Base-by-base conservation (phyloP, 1,139 yeast species). In the Yamadazyma trypodendri region DNA sequence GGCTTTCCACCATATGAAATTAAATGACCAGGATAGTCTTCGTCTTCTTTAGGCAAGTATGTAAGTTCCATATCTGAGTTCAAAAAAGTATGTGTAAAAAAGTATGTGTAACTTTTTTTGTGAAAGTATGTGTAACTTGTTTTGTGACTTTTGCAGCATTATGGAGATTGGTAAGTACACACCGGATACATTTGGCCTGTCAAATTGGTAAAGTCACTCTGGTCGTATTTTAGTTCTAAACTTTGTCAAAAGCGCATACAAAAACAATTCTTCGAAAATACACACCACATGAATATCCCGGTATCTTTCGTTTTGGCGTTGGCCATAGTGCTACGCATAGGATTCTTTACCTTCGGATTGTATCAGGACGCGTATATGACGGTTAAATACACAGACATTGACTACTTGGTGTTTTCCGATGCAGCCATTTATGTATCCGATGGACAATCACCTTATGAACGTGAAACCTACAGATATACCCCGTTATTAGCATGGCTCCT, bases 381-480 rank as follows among this genome's bases (percentile, higher is more conserved):
- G 7, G 86, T 90, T 18, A 81, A 84, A 47, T 92, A 88, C 61
- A 92, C 98, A 0, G 98, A 92, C 54, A 85, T 92, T 34, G 98
- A 92, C 61, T 92, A 92, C 60, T 69, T 81, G 56, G 98, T 92
- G 32, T 92, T 92, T 58, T 79, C 95, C 2, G 97, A 92, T 62
- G 97, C 97, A 5, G 80, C 97, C 2, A 60, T 69, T 31, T 88
- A 75, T 53, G 86, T 88, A n/a, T 64, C 65, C 46, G 41, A 67
- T 0, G 84, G 85, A 1, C 32, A 42, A 20, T 82, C 95, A 0
- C 98, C 98, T 1, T 92, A 86, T 54, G 55, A 60, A 14, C 68
- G 98, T 48, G 96, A 84, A 42, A 92, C 98, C 0, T 92, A 92
- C 54, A 65, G 98, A 33, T 92, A 92, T 55, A 90, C 98, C 0